Base-by-base conservation (phyloP, 1,284 basidiomycete genomes). In the Meira nashicola region DNA sequence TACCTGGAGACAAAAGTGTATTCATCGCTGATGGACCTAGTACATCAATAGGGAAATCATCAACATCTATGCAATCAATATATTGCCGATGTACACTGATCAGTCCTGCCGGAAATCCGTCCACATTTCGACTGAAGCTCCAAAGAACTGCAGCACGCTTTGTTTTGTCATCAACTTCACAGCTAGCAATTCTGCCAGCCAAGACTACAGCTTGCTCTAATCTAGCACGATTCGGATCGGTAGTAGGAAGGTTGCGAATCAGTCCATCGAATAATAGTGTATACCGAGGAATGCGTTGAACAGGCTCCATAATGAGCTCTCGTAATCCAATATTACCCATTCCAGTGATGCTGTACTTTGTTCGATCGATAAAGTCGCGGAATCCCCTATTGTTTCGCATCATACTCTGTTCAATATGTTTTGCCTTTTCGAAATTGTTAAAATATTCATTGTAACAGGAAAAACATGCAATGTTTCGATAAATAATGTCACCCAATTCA, bases 231-330 rank as follows among this genome's bases (percentile, higher is more conserved):
- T 17, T 11, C n/a, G 62, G 63, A 49, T 76, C 71, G 11, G 60
- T 57, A 6, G 60, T 54, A 6, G 73, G 66, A 37, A 77, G 60
- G 38, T 70, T 62, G 46, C 64, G 62, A 23, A 77, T 40, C 14
- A 78, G 60, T n/a, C 67, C 71, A 66, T 91, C 87, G 79, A 96
- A 90, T 64, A 99, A 83, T 23, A 99, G 83, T 1, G 91, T 95
- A 80, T 98, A 98, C 58, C 94, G 84, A 0, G 95, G 93, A 65
- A 98, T 91, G 28, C 95, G 87, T 78, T 99, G 95, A n/a, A 97
- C 90, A n/a, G 95, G 95, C 74, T 98, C 95, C 86, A 97, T 96
- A 44, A 99, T 83, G 44, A 99, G 85, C 79, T 98, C 94, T 19
- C 91, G 86, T 43, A 99, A 83, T 12, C 94, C 75, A 0, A 69